Evolutionary conservation across 2,329 filamentous ascomycete genomes (phyloP).

Genomic region (Periconia digitata): DNA sequence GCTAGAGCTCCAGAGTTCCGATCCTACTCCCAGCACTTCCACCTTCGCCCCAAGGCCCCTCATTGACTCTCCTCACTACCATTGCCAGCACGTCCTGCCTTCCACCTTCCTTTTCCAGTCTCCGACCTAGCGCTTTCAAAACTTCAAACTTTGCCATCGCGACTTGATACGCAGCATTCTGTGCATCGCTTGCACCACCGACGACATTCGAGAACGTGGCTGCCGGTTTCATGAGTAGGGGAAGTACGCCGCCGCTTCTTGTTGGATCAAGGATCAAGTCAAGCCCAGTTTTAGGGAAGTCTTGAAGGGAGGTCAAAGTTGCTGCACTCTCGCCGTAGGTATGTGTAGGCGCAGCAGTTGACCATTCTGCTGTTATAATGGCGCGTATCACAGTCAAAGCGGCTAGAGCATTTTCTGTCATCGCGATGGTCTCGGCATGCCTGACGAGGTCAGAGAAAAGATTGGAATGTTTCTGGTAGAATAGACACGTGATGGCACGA

Average conservation of each 20-base stretch:
- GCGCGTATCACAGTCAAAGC: conserved; percentile 56
- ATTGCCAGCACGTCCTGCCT: conserved; percentile 46
- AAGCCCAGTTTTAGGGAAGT: conserved; percentile 46
- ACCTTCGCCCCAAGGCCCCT: conserved; percentile 46
- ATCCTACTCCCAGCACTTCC: conserved; percentile 49
- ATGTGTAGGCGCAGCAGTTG: conserved; percentile 39
- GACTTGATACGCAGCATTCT: conserved; percentile 60
- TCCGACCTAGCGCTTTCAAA: conserved; percentile 51
- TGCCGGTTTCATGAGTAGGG: conserved; percentile 60
- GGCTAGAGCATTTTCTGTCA: conserved; percentile 59
- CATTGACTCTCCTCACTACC: conserved; percentile 44
- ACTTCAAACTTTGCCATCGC: conserved; percentile 61
- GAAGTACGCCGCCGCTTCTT: conserved; percentile 53
- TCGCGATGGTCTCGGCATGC: conserved; percentile 59
- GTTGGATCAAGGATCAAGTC: conserved; percentile 56
- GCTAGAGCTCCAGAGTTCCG: conserved; percentile 47
- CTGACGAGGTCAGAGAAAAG: conserved; percentile 56
- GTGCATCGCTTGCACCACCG: conserved; percentile 57
- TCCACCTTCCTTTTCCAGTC: conserved; percentile 43
- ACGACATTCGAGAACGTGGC: conserved; percentile 61
- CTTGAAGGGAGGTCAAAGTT: conserved; percentile 45
- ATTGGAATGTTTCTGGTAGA: conserved; percentile 52
- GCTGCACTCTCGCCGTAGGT: conserved; percentile 54
- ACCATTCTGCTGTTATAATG: conserved; percentile 59
- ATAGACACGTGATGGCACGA: conserved; percentile 57